phyloP scores from a whole-genome alignment of 225 moss, liverwort and hornwort species.

The Climacium dendroides region DNA sequence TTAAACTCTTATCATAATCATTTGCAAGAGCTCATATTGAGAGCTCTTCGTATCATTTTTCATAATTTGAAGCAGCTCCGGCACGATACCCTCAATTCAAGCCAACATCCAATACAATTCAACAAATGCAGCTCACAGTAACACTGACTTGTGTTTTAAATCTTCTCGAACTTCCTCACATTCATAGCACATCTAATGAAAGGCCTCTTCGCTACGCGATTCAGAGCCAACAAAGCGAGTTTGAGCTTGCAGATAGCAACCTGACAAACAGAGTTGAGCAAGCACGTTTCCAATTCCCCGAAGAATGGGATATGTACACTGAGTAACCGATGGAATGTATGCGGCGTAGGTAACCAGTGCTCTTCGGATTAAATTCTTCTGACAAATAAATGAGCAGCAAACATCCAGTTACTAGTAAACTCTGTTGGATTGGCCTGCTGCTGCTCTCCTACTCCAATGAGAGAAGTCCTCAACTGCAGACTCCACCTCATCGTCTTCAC shows the following conservation, averaged over 20 bases:
- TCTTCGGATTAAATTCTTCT: background rate
- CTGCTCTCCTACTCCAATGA: background rate
- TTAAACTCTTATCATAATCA: background rate
- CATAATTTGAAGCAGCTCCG: background rate
- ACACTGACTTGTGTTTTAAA: background rate
- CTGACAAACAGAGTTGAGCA: background rate
- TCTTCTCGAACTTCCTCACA: background rate
- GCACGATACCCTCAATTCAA: background rate
- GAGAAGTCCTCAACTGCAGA: slow-evolving; percentile 15
- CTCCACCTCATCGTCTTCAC: background rate
- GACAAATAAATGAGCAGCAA: background rate
- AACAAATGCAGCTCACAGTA: background rate
- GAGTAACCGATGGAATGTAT: background rate
- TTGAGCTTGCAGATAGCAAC: background rate
- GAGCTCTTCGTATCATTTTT: background rate
- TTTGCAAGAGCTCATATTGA: slow-evolving; percentile 14
- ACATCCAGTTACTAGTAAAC: background rate
- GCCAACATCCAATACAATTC: too few species aligned
- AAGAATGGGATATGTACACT: background rate
- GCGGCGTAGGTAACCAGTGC: background rate
- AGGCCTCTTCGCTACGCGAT: background rate
- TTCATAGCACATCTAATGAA: background rate
- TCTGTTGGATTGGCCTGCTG: background rate
- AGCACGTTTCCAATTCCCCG: background rate
- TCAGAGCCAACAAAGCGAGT: background rate